Conservation (phyloP, 257 asterid species). For the Misopates orontium region DNA sequence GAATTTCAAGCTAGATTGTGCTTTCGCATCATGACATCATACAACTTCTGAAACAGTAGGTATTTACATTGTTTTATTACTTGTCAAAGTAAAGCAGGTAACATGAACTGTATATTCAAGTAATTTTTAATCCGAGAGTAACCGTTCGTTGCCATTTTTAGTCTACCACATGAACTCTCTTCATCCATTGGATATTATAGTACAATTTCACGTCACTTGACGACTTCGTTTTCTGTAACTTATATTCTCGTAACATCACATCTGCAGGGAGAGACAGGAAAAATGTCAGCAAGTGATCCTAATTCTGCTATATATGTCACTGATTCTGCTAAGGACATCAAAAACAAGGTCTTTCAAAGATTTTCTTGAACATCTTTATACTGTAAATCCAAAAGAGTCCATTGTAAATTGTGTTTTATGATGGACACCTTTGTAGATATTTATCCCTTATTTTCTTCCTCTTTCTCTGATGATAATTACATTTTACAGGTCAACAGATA, state of each 20-base stretch:
- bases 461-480: slow-evolving; percentile 12
- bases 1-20: neutral
- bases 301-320: slow-evolving; percentile 92
- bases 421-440: neutral
- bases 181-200: too few relatives aligned
- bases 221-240: slow-evolving; percentile 10
- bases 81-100: neutral
- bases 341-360: slow-evolving; percentile 59
- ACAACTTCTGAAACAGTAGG: neutral
- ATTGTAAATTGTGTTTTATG: slow-evolving; percentile 2
- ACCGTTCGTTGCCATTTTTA: neutral
- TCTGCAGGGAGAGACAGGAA: slow-evolving; percentile 87
- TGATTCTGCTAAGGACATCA: slow-evolving; percentile 79
- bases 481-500: slow-evolving; percentile 66
- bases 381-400: neutral
- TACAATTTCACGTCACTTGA: too few relatives aligned
- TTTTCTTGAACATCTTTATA: neutral
- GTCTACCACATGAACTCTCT: too few relatives aligned
- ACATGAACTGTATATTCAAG: neutral
- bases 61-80: neutral
- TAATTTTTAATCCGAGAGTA: neutral
- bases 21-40: neutral
- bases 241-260: slow-evolving; percentile 11
- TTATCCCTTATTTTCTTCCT: slow-evolving; percentile 1
- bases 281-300: slow-evolving; percentile 96